Percentiles rank a stretch among this genome's conserved stretches.
Conservation (phyloP, 176 grass and related monocot species). For the Oryza brachyantha region DNA sequence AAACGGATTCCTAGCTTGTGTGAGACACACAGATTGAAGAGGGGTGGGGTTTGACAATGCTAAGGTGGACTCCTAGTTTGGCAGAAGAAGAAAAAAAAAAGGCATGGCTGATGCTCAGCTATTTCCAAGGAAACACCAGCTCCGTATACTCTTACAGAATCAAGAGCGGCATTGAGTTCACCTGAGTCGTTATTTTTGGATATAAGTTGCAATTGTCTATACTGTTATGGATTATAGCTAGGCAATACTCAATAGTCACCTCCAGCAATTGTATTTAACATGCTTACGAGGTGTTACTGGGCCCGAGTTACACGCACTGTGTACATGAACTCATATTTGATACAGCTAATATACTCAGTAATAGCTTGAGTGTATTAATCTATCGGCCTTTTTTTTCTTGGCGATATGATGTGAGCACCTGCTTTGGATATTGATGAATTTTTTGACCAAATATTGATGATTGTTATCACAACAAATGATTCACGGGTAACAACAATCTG, state of each 20-base stretch:
- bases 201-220: not conserved
- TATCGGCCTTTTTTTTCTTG: too few species aligned
- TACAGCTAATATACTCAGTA: too few species aligned
- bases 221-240: not conserved
- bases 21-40: not conserved
- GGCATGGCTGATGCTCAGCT: not conserved
- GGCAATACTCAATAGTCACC: not conserved
- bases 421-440: too few species aligned
- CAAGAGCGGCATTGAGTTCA: not conserved
- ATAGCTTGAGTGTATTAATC: too few species aligned
- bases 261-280: not conserved
- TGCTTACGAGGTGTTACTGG: not conserved
- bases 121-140: not conserved
- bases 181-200: not conserved
- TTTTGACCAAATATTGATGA: too few species aligned
- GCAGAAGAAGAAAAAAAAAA: not conserved
- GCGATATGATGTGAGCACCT: too few species aligned
- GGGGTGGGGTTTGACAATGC: not conserved
- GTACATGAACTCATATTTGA: constrained; percentile 5
- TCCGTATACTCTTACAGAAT: not conserved
- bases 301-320: not conserved
- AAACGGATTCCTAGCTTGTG: not conserved
- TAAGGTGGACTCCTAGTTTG: not conserved
- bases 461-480: too few species aligned
- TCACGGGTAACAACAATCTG: not conserved